Evolutionary conservation across 257 asterid genomes (phyloP).

Genomic region (Echites panduratus): DNA sequence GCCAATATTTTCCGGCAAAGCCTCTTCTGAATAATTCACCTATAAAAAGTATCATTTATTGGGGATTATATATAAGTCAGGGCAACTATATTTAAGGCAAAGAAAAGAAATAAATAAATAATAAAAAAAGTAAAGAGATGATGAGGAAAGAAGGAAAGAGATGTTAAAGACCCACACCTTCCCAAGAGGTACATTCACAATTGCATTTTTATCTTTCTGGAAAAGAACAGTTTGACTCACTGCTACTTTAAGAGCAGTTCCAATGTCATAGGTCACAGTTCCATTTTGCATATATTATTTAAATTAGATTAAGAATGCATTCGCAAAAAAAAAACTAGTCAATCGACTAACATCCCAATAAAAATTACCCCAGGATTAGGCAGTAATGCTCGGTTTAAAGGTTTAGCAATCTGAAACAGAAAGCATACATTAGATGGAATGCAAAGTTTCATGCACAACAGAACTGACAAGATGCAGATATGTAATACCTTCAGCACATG

Average conservation of each 20-base stretch:
- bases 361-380: slow-evolving; percentile 69
- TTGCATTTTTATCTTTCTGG: slow-evolving; percentile 94
- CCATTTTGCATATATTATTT: slow-evolving; percentile 57
- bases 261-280: slow-evolving; percentile 71
- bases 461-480: slow-evolving; percentile 3
- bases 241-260: slow-evolving; percentile 67
- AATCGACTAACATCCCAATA: slow-evolving; percentile 14
- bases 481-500: slow-evolving; percentile 68
- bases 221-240: slow-evolving; percentile 61
- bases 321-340: not conserved
- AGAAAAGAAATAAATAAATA: not conserved
- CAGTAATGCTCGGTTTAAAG: slow-evolving; percentile 60
- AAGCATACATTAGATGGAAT: slow-evolving; percentile 12
- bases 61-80: slow-evolving; percentile 8
- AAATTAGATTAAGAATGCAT: not conserved
- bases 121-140: not conserved
- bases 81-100: not conserved
- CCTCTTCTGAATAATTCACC: slow-evolving; percentile 74
- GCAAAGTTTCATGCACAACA: slow-evolving; percentile 16
- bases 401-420: slow-evolving; percentile 58
- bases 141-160: not conserved
- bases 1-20: slow-evolving; percentile 76
- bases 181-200: slow-evolving; percentile 93
- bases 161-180: slow-evolving; percentile 44
- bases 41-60: slow-evolving; percentile 26